Conservation (phyloP, 495 filamentous ascomycete genomes). For the Penicillium cinerascens region DNA sequence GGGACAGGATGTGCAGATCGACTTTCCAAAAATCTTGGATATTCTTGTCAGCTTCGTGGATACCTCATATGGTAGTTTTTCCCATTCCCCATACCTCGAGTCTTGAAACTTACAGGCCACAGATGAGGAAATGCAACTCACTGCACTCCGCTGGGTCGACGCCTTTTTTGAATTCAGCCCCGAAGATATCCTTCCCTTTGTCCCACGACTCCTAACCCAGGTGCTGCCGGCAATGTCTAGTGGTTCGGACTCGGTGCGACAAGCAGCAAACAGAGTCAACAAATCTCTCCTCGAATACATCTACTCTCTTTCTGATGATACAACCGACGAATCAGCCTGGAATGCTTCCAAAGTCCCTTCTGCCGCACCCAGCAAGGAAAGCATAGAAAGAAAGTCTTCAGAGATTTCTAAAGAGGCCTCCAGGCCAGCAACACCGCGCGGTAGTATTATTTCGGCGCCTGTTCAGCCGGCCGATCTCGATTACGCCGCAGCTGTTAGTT, state of each 20-base stretch:
- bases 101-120: constrained; percentile 6
- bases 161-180: constrained; percentile 96
- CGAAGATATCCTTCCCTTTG: constrained; percentile 94
- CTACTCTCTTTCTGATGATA: constrained; percentile 81
- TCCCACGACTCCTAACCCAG: constrained; percentile 84
- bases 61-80: constrained; percentile 64
- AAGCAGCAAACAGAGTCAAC: constrained; percentile 86
- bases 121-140: constrained; percentile 88
- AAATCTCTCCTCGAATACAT: constrained; percentile 87
- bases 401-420: constrained; percentile 37
- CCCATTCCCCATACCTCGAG: neutral
- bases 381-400: constrained; percentile 48
- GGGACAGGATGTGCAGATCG: constrained; percentile 93
- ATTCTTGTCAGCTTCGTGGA: constrained; percentile 90
- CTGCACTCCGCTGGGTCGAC: constrained; percentile 92
- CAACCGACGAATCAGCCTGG: constrained; percentile 37
- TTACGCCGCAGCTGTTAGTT: constrained; percentile 95
- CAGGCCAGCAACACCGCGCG: constrained; percentile 47
- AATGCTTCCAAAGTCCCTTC: constrained; percentile 36
- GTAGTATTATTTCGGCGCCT: constrained; percentile 39
- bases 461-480: constrained; percentile 67
- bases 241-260: constrained; percentile 80
- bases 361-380: constrained; percentile 47
- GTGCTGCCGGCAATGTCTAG: constrained; percentile 94
- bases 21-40: constrained; percentile 85